Evolutionary conservation across 345 rosid species (phyloP).

Genomic region (Lumnitzera racemosa): DNA sequence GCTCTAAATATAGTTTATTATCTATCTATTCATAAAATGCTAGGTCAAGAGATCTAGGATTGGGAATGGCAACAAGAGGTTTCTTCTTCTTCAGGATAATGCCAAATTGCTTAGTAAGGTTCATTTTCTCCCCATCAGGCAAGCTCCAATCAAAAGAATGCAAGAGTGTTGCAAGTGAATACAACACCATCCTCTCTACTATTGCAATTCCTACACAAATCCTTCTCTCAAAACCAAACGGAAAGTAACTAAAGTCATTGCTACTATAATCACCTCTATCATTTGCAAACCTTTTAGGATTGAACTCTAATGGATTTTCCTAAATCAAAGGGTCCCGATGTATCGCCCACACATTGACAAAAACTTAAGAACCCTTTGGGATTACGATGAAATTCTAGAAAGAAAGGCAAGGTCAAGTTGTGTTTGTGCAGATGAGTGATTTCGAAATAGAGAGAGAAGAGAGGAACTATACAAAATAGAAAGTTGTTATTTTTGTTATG

Average conservation of each 20-base stretch:
- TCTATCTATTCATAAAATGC: not conserved
- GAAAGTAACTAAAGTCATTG: conserved; percentile 7
- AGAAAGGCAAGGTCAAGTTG: too few relatives aligned
- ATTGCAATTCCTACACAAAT: conserved; percentile 10
- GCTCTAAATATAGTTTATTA: too few relatives aligned
- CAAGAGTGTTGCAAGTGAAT: conserved; percentile 9
- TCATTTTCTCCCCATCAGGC: conserved; percentile 10
- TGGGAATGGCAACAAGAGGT: conserved; percentile 9
- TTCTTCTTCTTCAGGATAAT: conserved; percentile 12
- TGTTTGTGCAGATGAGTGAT: too few relatives aligned
- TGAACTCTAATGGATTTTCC: conserved; percentile 7
- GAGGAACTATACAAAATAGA: too few relatives aligned
- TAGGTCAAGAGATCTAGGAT: not conserved
- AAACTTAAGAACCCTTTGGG: conserved; percentile 12
- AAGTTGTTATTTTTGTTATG: too few relatives aligned
- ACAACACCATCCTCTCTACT: conserved; percentile 14
- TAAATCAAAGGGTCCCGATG: conserved; percentile 9
- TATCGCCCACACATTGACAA: conserved; percentile 14
- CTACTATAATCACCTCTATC: not conserved
- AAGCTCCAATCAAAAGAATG: conserved; percentile 14
- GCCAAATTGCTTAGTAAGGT: conserved; percentile 12
- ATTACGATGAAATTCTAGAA: not conserved
- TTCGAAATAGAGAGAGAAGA: too few relatives aligned
- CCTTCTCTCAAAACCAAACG: conserved; percentile 13
- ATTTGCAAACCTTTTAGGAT: conserved; percentile 11